Percentiles rank a stretch among this genome's conserved stretches.
Evolutionary conservation across 164 flowering plant species (phyloP).

Genomic region (Dillenia suffruticosa): DNA sequence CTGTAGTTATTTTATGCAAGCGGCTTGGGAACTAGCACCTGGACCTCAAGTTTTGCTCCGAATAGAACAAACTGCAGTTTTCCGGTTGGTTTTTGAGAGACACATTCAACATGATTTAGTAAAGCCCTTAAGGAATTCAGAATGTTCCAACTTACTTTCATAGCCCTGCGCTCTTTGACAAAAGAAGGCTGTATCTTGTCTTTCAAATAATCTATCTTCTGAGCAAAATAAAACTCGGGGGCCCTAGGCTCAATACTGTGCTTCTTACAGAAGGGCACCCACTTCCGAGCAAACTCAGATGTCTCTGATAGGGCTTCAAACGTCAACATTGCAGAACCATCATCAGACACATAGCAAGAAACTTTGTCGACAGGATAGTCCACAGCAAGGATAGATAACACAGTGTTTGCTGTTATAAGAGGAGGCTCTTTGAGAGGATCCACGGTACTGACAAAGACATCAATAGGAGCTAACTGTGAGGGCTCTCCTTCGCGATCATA

Average conservation of each 20-base stretch:
- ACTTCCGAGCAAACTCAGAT: slow-evolving; percentile 92
- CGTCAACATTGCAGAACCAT: slow-evolving; percentile 96
- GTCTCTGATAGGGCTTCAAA: slow-evolving; percentile 96
- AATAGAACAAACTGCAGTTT: too few relatives aligned
- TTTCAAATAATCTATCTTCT: slow-evolving; percentile 92
- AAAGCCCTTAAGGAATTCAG: too few relatives aligned
- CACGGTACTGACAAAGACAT: slow-evolving; percentile 97
- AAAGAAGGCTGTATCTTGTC: slow-evolving; percentile 97
- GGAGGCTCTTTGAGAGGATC: slow-evolving; percentile 99
- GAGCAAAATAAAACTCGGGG: slow-evolving; percentile 94
- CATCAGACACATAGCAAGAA: slow-evolving; percentile 97
- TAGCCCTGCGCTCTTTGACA: slow-evolving; percentile 91
- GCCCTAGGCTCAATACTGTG: slow-evolving; percentile 94
- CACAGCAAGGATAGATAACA: slow-evolving; percentile 92
- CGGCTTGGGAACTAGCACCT: too few relatives aligned
- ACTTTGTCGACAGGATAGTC: slow-evolving; percentile 99
- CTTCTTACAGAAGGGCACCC: slow-evolving; percentile 99
- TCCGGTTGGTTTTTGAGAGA: too few relatives aligned
- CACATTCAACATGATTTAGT: too few relatives aligned
- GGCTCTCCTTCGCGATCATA: slow-evolving; percentile 95
- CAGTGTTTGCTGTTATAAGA: slow-evolving; percentile 91
- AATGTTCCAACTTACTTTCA: slow-evolving; percentile 61
- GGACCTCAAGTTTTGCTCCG: too few relatives aligned
- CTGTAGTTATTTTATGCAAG: too few relatives aligned
- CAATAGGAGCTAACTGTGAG: slow-evolving; percentile 87